phyloP scores from a whole-genome alignment of 768 basidiomycete genomes.

The Pulveroboletus ravenelii region DNA sequence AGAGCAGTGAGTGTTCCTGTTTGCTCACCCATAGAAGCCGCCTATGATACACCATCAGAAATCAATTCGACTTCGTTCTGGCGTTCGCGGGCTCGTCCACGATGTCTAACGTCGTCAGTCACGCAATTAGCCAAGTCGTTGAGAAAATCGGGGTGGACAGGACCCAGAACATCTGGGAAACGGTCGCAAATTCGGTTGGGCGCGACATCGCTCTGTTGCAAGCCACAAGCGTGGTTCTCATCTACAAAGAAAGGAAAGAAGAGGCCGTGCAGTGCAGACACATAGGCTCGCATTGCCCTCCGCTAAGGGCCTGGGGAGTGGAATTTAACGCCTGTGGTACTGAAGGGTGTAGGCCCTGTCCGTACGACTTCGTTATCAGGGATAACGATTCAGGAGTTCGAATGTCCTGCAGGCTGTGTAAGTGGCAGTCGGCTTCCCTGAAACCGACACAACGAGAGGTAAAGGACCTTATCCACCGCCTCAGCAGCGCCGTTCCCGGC shows the following conservation, averaged over 20 bases:
- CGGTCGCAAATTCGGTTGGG: accelerated
- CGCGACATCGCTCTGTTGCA: neutral
- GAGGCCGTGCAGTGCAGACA: neutral
- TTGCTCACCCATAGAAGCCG: neutral
- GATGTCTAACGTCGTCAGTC: neutral
- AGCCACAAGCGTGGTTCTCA: neutral
- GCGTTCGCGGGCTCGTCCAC: neutral
- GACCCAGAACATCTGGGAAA: neutral
- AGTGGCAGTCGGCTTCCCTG: neutral
- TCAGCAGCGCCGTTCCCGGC: neutral
- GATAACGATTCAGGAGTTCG: neutral
- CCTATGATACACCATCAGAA: neutral
- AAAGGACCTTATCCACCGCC: neutral
- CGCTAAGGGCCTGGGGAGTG: neutral
- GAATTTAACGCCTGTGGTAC: neutral
- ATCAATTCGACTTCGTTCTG: neutral
- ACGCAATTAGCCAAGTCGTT: neutral
- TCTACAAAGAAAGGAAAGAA: neutral
- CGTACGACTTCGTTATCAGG: neutral
- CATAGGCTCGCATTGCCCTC: neutral
- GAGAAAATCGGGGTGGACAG: neutral
- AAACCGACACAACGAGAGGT: neutral
- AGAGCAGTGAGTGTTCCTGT: neutral
- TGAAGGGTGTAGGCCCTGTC: neutral
- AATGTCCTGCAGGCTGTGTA: neutral